These are phyloP conservation scores for Suhomyces atakaporum DNA, from an alignment of 1,139 yeast species.

Conservation along the genomic window DNA sequence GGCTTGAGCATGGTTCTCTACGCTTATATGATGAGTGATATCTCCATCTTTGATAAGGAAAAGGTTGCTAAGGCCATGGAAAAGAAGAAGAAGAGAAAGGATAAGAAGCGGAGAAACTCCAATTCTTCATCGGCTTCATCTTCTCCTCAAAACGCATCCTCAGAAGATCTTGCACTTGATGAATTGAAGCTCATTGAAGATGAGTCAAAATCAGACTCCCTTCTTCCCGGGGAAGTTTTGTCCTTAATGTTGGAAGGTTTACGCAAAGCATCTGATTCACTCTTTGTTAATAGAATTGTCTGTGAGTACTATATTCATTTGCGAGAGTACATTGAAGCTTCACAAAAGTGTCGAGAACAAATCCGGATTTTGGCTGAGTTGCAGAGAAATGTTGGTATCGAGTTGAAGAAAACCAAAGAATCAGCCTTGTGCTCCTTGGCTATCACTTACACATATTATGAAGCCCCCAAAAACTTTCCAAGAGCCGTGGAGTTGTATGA, in stretches of 20 bases:
- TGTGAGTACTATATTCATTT: conserved; percentile 61
- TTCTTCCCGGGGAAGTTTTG: conserved; percentile 56
- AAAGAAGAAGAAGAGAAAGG: conserved; percentile 4
- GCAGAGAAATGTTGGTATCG: conserved; percentile 48
- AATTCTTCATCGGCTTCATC: too few relatives aligned
- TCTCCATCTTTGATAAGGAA: conserved; percentile 56
- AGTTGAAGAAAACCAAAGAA: conserved; percentile 53
- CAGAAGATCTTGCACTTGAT: conserved; percentile 2
- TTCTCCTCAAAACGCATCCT: not conserved
- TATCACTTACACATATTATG: conserved; percentile 75
- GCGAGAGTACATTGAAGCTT: conserved; percentile 65
- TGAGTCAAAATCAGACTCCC: conserved; percentile 20
- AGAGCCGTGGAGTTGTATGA: conserved; percentile 76
- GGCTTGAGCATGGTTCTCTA: conserved; percentile 66
- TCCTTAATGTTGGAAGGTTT: conserved; percentile 58
- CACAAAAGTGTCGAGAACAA: conserved; percentile 63
- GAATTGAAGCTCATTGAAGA: conserved; percentile 15
- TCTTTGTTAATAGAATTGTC: conserved; percentile 66
- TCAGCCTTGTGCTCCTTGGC: conserved; percentile 71
- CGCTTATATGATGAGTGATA: conserved; percentile 63
- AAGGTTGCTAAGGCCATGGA: conserved; percentile 18
- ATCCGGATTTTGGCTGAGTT: conserved; percentile 54
- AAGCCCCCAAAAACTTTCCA: conserved; percentile 84
- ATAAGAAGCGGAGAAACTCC: conserved; percentile 10
- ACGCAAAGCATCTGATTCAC: conserved; percentile 46